Evolutionary conservation across 805 yeast genomes (phyloP).

Genomic region (Sporopachydermia quercuum): DNA sequence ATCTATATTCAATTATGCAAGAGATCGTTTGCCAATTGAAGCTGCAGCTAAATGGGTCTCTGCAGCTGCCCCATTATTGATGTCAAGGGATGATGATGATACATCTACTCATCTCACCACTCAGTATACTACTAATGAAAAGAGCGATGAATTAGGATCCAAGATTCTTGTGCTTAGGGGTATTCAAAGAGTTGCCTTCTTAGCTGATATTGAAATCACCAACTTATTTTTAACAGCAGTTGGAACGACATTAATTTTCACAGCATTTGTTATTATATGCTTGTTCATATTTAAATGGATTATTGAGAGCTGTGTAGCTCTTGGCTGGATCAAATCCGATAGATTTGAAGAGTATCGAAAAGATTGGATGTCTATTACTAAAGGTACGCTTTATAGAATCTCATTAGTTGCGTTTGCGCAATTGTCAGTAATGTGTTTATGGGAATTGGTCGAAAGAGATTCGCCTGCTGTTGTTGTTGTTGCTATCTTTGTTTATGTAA

Average conservation of each 20-base stretch:
- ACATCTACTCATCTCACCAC: conserved; percentile 24
- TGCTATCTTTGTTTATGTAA: conserved; percentile 54
- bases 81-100: conserved; percentile 10
- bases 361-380: conserved; percentile 73
- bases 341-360: conserved; percentile 64
- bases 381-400: conserved; percentile 79
- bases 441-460: conserved; percentile 80
- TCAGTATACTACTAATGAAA: conserved; percentile 61
- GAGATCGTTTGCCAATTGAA: conserved; percentile 4
- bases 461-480: conserved; percentile 72
- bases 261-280: conserved; percentile 42
- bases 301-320: conserved; percentile 45
- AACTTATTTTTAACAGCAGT: conserved; percentile 77
- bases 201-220: conserved; percentile 77
- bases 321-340: conserved; percentile 42
- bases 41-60: conserved; percentile 8
- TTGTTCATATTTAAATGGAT: conserved; percentile 53
- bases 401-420: conserved; percentile 81
- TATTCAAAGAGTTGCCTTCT: conserved; percentile 77
- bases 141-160: conserved; percentile 37
- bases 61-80: conserved; percentile 5
- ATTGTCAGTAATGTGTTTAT: conserved; percentile 60
- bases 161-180: conserved; percentile 79
- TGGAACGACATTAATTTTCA: conserved; percentile 51
- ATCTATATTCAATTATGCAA: conserved; percentile 6